phyloP scores from a whole-genome alignment of 495 filamentous ascomycete genomes.

The Aspergillus indologenus region DNA sequence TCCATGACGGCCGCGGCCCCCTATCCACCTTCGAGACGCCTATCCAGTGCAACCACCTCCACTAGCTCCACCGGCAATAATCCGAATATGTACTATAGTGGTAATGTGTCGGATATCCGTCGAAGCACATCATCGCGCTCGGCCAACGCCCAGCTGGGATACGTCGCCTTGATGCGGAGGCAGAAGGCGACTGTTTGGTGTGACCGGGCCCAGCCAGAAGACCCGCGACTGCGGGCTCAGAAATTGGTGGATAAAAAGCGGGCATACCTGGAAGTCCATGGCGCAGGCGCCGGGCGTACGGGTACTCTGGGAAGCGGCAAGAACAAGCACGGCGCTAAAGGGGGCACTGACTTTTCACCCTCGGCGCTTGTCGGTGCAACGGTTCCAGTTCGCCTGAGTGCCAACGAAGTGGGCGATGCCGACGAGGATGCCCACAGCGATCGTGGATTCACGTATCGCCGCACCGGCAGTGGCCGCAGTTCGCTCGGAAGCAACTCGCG shows the following conservation, averaged over 20 bases:
- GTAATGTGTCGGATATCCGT: slow-evolving; percentile 55
- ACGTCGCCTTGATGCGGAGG: slow-evolving; percentile 89
- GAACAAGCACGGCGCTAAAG: slow-evolving; percentile 73
- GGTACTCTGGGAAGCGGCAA: slow-evolving; percentile 69
- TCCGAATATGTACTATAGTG: slow-evolving; percentile 27
- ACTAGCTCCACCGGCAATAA: slow-evolving; percentile 54
- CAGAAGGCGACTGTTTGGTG: slow-evolving; percentile 99
- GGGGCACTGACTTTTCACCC: slow-evolving; percentile 67
- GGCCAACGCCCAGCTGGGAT: slow-evolving; percentile 60
- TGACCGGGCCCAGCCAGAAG: slow-evolving; percentile 89
- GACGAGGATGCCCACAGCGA: slow-evolving; percentile 64
- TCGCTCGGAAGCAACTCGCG: slow-evolving; percentile 67
- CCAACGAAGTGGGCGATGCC: slow-evolving; percentile 87
- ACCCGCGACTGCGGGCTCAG: slow-evolving; percentile 75
- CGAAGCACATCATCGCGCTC: slow-evolving; percentile 70
- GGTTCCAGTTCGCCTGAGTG: slow-evolving; percentile 87
- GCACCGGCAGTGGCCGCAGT: slow-evolving; percentile 76
- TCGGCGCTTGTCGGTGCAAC: slow-evolving; percentile 70
- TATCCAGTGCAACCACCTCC: slow-evolving; percentile 74
- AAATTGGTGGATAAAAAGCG: slow-evolving; percentile 79
- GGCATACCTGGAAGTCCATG: slow-evolving; percentile 76
- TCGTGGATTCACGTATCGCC: slow-evolving; percentile 59
- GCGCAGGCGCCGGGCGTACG: slow-evolving; percentile 46
- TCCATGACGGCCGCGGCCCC: slow-evolving; percentile 30
- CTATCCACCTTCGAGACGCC: slow-evolving; percentile 53